Conservation (phyloP, 768 basidiomycete species). For the Mrakia blollopis region DNA sequence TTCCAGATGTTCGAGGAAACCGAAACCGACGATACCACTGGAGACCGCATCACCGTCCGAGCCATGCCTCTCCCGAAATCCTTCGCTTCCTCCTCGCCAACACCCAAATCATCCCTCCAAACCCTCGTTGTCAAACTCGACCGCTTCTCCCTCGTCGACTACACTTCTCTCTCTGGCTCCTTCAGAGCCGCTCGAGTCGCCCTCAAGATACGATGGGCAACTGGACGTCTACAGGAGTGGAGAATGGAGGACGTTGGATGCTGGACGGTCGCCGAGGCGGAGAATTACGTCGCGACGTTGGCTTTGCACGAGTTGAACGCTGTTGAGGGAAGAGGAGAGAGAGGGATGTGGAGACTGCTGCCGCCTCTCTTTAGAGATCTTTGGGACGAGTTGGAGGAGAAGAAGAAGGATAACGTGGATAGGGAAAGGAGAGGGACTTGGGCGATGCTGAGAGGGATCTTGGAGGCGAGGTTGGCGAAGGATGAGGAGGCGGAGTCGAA, state of each 20-base stretch:
- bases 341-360: constrained; percentile 58
- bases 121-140: constrained; percentile 46
- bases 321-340: constrained; percentile 29
- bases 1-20: constrained; percentile 40
- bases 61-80: constrained; percentile 80
- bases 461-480: constrained; percentile 45
- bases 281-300: constrained; percentile 80
- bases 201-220: constrained; percentile 69
- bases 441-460: constrained; percentile 60
- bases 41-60: constrained; percentile 52
- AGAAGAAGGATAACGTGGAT: constrained; percentile 60
- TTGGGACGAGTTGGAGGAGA: constrained; percentile 79
- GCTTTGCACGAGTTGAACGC: constrained; percentile 68
- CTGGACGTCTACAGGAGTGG: constrained; percentile 59
- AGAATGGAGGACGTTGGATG: constrained; percentile 82
- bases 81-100: constrained; percentile 62
- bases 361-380: constrained; percentile 78
- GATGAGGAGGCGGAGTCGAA: constrained; percentile 46
- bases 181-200: constrained; percentile 70
- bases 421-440: constrained; percentile 63
- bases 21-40: constrained; percentile 38
- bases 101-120: constrained; percentile 66
- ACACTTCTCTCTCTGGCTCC: constrained; percentile 59
- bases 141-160: constrained; percentile 68
- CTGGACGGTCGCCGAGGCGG: constrained; percentile 68